Evolutionary conservation across 305 asterid genomes (phyloP).

Genomic region (Fraxinus floribunda): DNA sequence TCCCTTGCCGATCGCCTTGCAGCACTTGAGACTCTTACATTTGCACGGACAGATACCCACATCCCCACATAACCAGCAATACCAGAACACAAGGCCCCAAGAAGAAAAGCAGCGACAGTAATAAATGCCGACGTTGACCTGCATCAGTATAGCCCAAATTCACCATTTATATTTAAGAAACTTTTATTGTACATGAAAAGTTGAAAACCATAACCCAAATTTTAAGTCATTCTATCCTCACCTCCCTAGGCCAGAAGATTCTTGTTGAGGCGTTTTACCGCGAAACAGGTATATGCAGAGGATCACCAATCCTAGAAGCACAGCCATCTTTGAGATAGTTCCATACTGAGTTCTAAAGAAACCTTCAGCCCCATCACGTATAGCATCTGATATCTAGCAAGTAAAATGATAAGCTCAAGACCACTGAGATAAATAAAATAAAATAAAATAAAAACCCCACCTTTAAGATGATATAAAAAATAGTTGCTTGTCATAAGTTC

Average conservation of each 20-base stretch:
- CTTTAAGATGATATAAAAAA: conserved; percentile 1
- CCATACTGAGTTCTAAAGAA: conserved; percentile 96
- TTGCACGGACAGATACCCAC: conserved; percentile 99
- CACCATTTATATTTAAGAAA: conserved; percentile 11
- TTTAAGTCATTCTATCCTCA: conserved; percentile 26
- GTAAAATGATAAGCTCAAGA: conserved; percentile 38
- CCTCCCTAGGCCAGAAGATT: conserved; percentile 95
- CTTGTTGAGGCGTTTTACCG: conserved; percentile 87
- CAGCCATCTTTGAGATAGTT: conserved; percentile 94
- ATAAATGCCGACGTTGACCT: conserved; percentile 81
- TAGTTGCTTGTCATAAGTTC: neutral
- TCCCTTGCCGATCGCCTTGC: conserved; percentile 98
- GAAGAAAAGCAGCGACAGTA: conserved; percentile 88
- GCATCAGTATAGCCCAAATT: conserved; percentile 33
- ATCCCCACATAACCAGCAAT: conserved; percentile 98
- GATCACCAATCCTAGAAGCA: conserved; percentile 67
- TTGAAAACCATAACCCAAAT: conserved; percentile 18
- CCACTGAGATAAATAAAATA: conserved; percentile 13
- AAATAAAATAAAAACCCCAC: neutral
- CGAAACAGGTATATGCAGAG: conserved; percentile 86
- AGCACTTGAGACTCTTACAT: conserved; percentile 98
- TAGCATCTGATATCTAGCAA: conserved; percentile 95
- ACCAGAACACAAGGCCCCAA: conserved; percentile 98
- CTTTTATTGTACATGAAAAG: neutral
- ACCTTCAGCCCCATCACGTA: conserved; percentile 99